Evolutionary conservation across 1,284 basidiomycete genomes (phyloP), one percentile per base, ranked within the genome.

Genomic region (Boletus sp.): DNA sequence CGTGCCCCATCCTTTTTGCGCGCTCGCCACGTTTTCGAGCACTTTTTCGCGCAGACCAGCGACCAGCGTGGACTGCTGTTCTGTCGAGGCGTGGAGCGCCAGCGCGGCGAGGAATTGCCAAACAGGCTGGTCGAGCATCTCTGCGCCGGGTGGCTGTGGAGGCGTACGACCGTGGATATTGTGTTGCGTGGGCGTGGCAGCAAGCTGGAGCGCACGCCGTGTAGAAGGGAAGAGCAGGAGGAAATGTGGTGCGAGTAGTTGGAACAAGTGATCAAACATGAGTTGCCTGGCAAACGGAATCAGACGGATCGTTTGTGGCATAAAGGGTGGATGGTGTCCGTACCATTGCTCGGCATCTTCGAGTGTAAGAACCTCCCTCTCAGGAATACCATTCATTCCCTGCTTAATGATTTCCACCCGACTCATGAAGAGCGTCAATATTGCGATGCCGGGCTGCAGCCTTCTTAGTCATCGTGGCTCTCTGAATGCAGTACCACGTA

Each of bases 81-180:
- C 87, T 44, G 82, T 75, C 39, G 81, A 80, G 10, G 91, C 87
- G 55, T 92, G 91, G 41, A 96, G 77, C 3, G 94, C 94, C 41
- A 99, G 73, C 3, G 90, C 82, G 9, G 91, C 91, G 44, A 94
- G 79, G 72, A 95, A 90, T 66, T 91, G 87, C 92, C 91, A 96
- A 16, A 91, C 88, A 16, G 85, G 91, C 71, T 89, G 91, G 69
- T 98, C 95, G 49, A 88, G 80, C 39, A 82, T 75, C 67, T 94
- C 91, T 20, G 78, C 62, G 78, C 81, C 97, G 91, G 27, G 93
- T 74, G 14, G 74, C 70, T 65, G 62, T 29, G 47, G 34, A 40
- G 61, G 44, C 16, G 6, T 9, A 27, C 57, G 62, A 40, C 59
- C 59, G 8, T 64, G 59, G n/a, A 42, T 35, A 16, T 59, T 61